phyloP scores from a whole-genome alignment of 2,329 filamentous ascomycete species.

The Clarireedia sp. region DNA sequence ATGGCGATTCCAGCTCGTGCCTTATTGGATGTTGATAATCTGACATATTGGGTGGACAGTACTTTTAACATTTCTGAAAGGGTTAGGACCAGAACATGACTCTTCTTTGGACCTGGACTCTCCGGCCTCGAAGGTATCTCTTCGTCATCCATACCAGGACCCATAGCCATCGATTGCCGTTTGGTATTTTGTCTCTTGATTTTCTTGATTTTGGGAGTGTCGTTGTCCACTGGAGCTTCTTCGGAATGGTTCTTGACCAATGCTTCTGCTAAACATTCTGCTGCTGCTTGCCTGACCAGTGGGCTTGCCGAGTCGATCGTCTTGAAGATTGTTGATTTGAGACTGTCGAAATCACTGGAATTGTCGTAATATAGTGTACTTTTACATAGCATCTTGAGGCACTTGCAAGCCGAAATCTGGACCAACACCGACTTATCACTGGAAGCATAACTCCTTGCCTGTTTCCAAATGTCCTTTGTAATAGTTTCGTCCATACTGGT shows the following conservation, averaged over 20 bases:
- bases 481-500: conserved; percentile 74
- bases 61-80: conserved; percentile 71
- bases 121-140: conserved; percentile 58
- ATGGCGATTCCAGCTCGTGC: conserved; percentile 75
- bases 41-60: conserved; percentile 73
- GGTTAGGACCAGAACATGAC: conserved; percentile 64
- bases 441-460: conserved; percentile 66
- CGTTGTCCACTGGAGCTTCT: conserved; percentile 40
- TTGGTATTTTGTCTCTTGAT: conserved; percentile 61
- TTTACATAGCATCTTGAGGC: conserved; percentile 64
- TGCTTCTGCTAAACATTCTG: conserved; percentile 75
- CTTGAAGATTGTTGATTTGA: conserved; percentile 78
- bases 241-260: conserved; percentile 75
- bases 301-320: conserved; percentile 70
- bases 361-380: conserved; percentile 80
- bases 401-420: conserved; percentile 70
- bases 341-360: conserved; percentile 78
- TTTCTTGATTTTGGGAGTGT: conserved; percentile 55
- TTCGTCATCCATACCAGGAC: conserved; percentile 53
- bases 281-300: conserved; percentile 75
- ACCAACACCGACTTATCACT: conserved; percentile 79
- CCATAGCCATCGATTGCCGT: conserved; percentile 38
- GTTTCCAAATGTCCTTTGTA: conserved; percentile 91
- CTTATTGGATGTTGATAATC: conserved; percentile 69
- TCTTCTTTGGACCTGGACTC: conserved; percentile 69